A percentile compares a stretch with the other conserved stretches of the same genome.
Conservation (phyloP, 202 grass and related monocot genomes). For the Bolboschoenoplectus hybrid region DNA sequence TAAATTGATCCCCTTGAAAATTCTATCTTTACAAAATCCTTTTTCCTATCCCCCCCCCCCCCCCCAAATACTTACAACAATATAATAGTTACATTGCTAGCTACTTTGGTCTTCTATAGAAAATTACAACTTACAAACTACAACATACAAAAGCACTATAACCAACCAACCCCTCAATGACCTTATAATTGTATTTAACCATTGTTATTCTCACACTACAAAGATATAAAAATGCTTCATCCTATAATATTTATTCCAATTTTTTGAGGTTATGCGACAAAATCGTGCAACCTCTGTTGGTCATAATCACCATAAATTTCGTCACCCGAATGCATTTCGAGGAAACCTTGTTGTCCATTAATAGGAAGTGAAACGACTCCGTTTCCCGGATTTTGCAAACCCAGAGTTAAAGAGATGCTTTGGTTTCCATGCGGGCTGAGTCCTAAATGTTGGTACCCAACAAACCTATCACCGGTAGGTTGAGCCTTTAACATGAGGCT, state of each 20-base stretch:
- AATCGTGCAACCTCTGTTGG: conserved; percentile 69
- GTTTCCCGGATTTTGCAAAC: conserved; percentile 65
- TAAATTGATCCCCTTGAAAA: conserved; percentile 44
- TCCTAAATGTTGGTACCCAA: conserved; percentile 60
- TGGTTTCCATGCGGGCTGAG: conserved; percentile 54
- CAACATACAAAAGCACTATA: conserved; percentile 50
- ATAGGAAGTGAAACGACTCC: conserved; percentile 45
- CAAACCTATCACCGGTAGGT: conserved; percentile 41
- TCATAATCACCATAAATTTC: conserved; percentile 57
- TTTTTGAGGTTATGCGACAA: conserved; percentile 57
- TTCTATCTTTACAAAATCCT: conserved; percentile 84
- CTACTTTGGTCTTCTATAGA: conserved; percentile 62
- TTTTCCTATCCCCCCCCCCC: conserved; percentile 56
- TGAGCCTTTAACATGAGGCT: conserved; percentile 83
- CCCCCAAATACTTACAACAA: conserved; percentile 54
- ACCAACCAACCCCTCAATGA: conserved; percentile 7
- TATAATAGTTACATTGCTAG: conserved; percentile 69
- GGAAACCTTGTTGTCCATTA: conserved; percentile 50
- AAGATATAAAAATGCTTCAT: conserved; percentile 44
- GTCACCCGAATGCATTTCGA: conserved; percentile 47
- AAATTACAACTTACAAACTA: conserved; percentile 67
- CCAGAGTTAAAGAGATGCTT: conserved; percentile 75
- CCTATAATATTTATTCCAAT: conserved; percentile 42
- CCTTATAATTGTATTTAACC: conserved; percentile 42
- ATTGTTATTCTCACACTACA: conserved; percentile 59